These are phyloP conservation scores for Tetrahymena malaccensis DNA, from an alignment of 73 alveolate genomes.

Conservation along the genomic window DNA sequence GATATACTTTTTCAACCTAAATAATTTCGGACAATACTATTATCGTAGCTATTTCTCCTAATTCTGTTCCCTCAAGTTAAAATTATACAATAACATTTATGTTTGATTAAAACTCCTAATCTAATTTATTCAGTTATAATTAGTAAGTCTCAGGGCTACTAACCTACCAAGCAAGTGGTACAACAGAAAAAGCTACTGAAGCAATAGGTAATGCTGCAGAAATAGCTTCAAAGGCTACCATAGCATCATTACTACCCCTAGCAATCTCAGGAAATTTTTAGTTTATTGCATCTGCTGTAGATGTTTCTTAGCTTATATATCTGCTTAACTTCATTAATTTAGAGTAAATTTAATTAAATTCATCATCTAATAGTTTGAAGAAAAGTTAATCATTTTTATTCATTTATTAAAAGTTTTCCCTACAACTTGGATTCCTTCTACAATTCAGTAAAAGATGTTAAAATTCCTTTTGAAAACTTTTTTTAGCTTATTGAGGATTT, in stretches of 20 bases:
- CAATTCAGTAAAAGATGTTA: neutral
- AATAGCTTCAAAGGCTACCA: neutral
- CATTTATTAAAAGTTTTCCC: neutral
- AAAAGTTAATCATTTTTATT: neutral
- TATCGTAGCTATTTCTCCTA: neutral
- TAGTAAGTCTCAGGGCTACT: neutral
- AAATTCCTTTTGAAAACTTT: neutral
- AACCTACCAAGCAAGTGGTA: neutral
- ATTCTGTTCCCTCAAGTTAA: neutral
- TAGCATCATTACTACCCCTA: neutral
- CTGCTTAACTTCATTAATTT: neutral
- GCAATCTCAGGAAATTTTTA: neutral
- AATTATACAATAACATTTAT: neutral
- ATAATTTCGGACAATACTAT: neutral
- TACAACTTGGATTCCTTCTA: neutral
- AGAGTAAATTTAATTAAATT: neutral
- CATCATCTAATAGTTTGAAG: no score
- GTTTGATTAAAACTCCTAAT: neutral
- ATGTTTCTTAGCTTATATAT: neutral
- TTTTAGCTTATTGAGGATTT: neutral
- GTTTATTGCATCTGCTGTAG: neutral
- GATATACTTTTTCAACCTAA: neutral
- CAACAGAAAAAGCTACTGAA: neutral
- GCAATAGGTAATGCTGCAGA: neutral
- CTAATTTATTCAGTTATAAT: neutral